These are phyloP conservation scores for Pleoardoris graminearum DNA, from an alignment of 2,329 filamentous ascomycete genomes.

Conservation along the genomic window DNA sequence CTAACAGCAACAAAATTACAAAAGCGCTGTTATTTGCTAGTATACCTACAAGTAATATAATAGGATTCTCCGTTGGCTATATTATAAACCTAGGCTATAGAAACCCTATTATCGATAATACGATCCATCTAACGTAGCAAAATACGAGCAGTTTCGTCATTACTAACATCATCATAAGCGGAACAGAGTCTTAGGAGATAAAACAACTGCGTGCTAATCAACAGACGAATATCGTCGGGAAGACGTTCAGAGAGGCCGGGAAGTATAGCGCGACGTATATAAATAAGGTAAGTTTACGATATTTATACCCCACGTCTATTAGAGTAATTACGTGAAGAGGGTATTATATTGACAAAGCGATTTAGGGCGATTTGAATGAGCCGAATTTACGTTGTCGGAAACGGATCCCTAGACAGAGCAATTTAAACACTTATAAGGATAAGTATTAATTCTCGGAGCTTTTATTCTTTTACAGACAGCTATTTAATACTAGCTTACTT, in stretches of 20 bases:
- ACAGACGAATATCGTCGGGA: constrained; percentile 38
- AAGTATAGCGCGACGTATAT: constrained; percentile 41
- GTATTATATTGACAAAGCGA: too few species aligned
- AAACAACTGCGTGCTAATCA: constrained; percentile 31
- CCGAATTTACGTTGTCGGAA: too few species aligned
- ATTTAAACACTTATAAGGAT: too few species aligned
- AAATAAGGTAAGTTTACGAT: too few species aligned
- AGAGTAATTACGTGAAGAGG: too few species aligned
- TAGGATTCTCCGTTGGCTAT: constrained; percentile 39
- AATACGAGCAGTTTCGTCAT: constrained; percentile 43
- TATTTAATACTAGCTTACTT: too few species aligned
- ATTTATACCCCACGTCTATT: too few species aligned
- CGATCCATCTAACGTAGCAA: constrained; percentile 40
- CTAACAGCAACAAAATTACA: constrained; percentile 27
- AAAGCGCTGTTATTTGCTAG: constrained; percentile 32
- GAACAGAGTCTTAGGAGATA: constrained; percentile 34
- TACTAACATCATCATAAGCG: constrained; percentile 35
- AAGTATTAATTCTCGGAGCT: too few species aligned
- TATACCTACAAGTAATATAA: constrained; percentile 21
- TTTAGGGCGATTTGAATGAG: constrained; percentile 42
- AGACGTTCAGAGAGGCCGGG: constrained; percentile 32
- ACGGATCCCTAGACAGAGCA: too few species aligned
- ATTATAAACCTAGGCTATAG: constrained; percentile 39
- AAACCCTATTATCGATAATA: constrained; percentile 35
- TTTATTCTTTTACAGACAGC: too few species aligned